Conservation (phyloP, 257 asterid genomes). For the Cruciata laevipes region DNA sequence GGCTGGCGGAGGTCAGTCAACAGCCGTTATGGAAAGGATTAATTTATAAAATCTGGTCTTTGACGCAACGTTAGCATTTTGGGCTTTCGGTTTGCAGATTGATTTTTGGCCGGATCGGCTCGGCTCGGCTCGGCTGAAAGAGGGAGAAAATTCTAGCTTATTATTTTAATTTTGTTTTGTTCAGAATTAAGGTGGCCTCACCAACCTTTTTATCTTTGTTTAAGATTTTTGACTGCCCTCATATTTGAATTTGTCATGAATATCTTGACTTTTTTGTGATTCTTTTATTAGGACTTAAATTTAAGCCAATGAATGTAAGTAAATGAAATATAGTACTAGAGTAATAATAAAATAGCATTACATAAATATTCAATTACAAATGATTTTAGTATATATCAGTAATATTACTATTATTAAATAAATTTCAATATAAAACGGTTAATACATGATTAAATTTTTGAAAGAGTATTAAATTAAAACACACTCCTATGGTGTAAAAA, state of each 20-base stretch:
- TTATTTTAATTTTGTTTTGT: neutral
- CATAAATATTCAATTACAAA: too few relatives aligned
- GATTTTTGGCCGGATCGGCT: neutral
- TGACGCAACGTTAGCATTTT: slow-evolving; percentile 13
- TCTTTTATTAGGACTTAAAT: too few relatives aligned
- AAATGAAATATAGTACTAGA: too few relatives aligned
- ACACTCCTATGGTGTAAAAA: too few relatives aligned
- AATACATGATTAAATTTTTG: too few relatives aligned
- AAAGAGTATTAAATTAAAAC: too few relatives aligned
- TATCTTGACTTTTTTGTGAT: neutral
- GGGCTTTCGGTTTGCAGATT: slow-evolving; percentile 10
- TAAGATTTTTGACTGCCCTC: neutral
- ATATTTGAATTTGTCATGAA: neutral
- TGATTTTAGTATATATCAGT: too few relatives aligned
- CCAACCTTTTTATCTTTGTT: neutral
- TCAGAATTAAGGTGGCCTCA: neutral
- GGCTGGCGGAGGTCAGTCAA: neutral
- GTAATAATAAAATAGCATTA: too few relatives aligned
- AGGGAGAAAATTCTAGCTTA: too few relatives aligned
- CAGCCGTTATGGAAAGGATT: neutral
- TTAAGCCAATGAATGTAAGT: too few relatives aligned
- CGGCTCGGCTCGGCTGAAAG: slow-evolving; percentile 11
- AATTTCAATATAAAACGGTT: too few relatives aligned
- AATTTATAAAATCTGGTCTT: neutral
- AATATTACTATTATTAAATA: too few relatives aligned